Conservation (phyloP, 768 basidiomycete genomes). For the Xanthoconium stramineum region DNA sequence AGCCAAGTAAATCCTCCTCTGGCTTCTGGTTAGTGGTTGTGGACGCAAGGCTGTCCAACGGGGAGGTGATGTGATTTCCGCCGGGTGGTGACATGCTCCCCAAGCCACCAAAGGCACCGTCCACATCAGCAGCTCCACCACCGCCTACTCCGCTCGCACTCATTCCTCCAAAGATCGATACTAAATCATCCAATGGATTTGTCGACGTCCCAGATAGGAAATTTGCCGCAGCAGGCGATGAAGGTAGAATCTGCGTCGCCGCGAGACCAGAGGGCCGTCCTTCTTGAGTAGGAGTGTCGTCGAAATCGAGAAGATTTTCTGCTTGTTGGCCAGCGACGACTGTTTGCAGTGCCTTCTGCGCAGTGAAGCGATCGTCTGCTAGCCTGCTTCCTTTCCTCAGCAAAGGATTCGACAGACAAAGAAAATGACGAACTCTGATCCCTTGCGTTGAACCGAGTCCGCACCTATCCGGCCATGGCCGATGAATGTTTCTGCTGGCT, state of each 20-base stretch:
- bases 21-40: conserved; percentile 29
- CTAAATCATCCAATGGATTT: conserved; percentile 91
- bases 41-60: conserved; percentile 23
- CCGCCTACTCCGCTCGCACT: conserved; percentile 26
- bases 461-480: conserved; percentile 87
- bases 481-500: conserved; percentile 93
- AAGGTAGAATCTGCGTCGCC: conserved; percentile 68
- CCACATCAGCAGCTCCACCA: conserved; percentile 10
- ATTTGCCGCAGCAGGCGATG: conserved; percentile 70
- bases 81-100: conserved; percentile 10
- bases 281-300: conserved; percentile 60
- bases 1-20: conserved; percentile 53
- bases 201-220: conserved; percentile 75
- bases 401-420: background rate
- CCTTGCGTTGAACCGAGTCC: conserved; percentile 68
- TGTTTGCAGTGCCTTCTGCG: conserved; percentile 83
- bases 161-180: conserved; percentile 80
- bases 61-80: conserved; percentile 4
- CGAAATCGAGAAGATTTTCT: conserved; percentile 94
- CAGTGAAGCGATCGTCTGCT: conserved; percentile 67
- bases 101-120: conserved; percentile 18
- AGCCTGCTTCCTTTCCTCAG: conserved; percentile 34
- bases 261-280: conserved; percentile 69
- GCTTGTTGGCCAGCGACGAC: conserved; percentile 89
- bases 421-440: conserved; percentile 47